Evolutionary conservation across 164 flowering plant species (phyloP).

Genomic region (Macadamia tetraphylla): DNA sequence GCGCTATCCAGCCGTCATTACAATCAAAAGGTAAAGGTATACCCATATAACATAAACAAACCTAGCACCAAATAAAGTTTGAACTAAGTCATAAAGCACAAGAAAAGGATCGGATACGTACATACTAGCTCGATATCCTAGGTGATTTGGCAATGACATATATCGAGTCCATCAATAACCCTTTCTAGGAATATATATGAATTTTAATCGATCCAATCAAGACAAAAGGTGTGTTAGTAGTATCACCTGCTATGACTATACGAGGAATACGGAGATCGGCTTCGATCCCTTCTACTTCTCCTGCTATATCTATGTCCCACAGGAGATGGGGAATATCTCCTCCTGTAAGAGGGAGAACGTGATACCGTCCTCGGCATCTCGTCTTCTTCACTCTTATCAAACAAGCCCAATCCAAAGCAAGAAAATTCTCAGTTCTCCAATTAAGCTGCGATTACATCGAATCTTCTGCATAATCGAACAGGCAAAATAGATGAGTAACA

Average conservation of each 20-base stretch:
- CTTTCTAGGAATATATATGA: not conserved
- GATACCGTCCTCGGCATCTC: conserved; percentile 52
- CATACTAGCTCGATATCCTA: not conserved
- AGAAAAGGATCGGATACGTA: conserved; percentile 1
- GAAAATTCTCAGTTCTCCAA: not conserved
- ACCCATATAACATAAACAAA: not conserved
- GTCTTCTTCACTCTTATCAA: conserved; percentile 2
- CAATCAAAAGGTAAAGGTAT: not conserved
- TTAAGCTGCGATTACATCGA: not conserved
- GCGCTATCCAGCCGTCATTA: too few relatives aligned
- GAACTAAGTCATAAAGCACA: not conserved
- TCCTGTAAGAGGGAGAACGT: conserved; percentile 50
- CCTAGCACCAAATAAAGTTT: not conserved
- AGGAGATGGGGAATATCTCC: conserved; percentile 60
- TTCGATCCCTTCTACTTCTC: conserved; percentile 66
- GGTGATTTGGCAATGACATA: not conserved
- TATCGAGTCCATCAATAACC: not conserved
- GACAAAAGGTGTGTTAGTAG: conserved; percentile 19
- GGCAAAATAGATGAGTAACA: not conserved
- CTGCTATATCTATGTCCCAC: conserved; percentile 41
- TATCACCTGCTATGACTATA: conserved; percentile 74
- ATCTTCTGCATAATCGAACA: not conserved
- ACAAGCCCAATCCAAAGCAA: not conserved
- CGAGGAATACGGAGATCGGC: conserved; percentile 45
- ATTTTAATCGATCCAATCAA: not conserved